Conservation (phyloP, 495 filamentous ascomycete species). For the Pseudoneurospora amorphoporcata region DNA sequence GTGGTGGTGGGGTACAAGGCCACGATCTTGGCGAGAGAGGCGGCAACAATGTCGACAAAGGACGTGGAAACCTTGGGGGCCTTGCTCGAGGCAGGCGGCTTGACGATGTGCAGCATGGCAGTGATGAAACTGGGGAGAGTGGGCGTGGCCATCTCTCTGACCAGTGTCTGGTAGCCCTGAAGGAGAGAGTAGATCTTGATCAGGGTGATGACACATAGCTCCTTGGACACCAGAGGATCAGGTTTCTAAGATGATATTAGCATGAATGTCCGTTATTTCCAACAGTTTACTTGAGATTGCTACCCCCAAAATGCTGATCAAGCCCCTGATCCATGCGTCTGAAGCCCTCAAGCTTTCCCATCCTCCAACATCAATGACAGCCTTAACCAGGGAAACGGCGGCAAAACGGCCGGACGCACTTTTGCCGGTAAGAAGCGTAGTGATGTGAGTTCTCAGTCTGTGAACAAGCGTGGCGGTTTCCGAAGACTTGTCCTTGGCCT, state of each 20-base stretch:
- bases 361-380: conserved; percentile 68
- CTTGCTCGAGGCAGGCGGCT: conserved; percentile 34
- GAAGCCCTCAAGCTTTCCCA: conserved; percentile 64
- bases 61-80: conserved; percentile 24
- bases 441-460: conserved; percentile 68
- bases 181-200: conserved; percentile 74
- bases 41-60: conserved; percentile 48
- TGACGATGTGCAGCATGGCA: conserved; percentile 58
- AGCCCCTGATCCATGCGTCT: conserved; percentile 58
- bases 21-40: conserved; percentile 54
- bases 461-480: conserved; percentile 58
- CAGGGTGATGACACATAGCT: conserved; percentile 61
- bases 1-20: conserved; percentile 68
- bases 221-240: conserved; percentile 62
- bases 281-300: conserved; percentile 5
- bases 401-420: conserved; percentile 62
- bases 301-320: conserved; percentile 63
- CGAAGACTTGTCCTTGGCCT: conserved; percentile 43
- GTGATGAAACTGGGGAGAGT: conserved; percentile 63
- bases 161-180: conserved; percentile 67
- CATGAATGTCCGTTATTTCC: not conserved
- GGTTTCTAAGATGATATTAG: conserved; percentile 44
- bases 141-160: conserved; percentile 83
- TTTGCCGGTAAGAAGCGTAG: conserved; percentile 62
- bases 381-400: conserved; percentile 66